phyloP scores from a whole-genome alignment of 1,139 yeast genomes.

The Meyerozyma athensensis region DNA sequence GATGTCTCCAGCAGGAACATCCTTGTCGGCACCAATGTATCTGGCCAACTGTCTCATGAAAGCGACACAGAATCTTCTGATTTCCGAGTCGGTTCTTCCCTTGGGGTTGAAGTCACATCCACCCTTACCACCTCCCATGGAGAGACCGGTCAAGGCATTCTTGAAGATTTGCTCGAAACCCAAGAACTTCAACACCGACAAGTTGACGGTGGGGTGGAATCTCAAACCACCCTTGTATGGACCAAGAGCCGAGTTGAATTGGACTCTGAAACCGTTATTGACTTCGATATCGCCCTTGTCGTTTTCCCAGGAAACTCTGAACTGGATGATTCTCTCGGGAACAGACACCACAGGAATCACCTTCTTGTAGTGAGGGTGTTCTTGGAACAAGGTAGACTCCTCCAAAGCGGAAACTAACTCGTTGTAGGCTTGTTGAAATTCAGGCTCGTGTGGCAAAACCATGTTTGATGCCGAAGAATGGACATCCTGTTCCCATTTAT shows the following conservation, averaged over 20 bases:
- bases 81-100: slow-evolving; percentile 87
- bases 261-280: slow-evolving; percentile 97
- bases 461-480: slow-evolving; percentile 19
- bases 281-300: slow-evolving; percentile 89
- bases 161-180: slow-evolving; percentile 99
- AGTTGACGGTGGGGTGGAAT: slow-evolving; percentile 95
- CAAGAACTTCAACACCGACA: slow-evolving; percentile 89
- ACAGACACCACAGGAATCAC: slow-evolving; percentile 88
- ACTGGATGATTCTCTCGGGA: slow-evolving; percentile 94
- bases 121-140: slow-evolving; percentile 99
- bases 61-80: slow-evolving; percentile 93
- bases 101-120: slow-evolving; percentile 98
- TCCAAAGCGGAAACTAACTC: slow-evolving; percentile 86
- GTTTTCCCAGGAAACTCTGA: slow-evolving; percentile 97
- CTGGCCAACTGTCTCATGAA: slow-evolving; percentile 95
- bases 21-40: slow-evolving; percentile 95
- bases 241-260: slow-evolving; percentile 96
- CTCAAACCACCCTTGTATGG: slow-evolving; percentile 99
- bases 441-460: slow-evolving; percentile 81
- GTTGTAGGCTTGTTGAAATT: slow-evolving; percentile 97
- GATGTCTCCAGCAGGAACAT: slow-evolving; percentile 97
- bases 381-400: slow-evolving; percentile 84
- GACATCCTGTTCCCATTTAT: not conserved
- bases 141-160: slow-evolving; percentile 94
- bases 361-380: slow-evolving; percentile 86